A percentile compares a stretch with the other conserved stretches of the same genome.
phyloP scores from a whole-genome alignment of 1,284 basidiomycete genomes.

The Calocybe gambosa region DNA sequence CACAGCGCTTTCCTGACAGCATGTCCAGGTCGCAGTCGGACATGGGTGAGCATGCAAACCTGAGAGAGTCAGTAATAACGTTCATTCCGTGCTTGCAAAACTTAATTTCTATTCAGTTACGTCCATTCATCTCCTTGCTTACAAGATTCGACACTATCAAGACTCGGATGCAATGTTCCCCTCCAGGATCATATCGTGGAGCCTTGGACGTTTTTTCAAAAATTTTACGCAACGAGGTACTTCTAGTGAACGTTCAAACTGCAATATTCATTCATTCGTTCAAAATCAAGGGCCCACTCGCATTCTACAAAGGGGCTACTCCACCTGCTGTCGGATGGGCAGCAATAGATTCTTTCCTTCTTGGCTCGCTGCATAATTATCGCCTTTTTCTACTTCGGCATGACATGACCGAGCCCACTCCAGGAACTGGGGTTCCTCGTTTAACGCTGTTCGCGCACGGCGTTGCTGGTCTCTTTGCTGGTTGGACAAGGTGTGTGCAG shows the following conservation, averaged over 20 bases:
- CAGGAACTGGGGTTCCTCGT: constrained; percentile 37
- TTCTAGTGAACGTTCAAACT: constrained; percentile 5
- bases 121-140: constrained; percentile 8
- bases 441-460: constrained; percentile 57
- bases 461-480: constrained; percentile 68
- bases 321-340: constrained; percentile 77
- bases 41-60: constrained; percentile 45
- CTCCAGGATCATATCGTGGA: constrained; percentile 62
- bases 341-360: constrained; percentile 66
- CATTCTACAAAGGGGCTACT: constrained; percentile 67
- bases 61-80: constrained; percentile 9
- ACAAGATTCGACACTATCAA: constrained; percentile 72
- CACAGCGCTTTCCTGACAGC: constrained; percentile 13
- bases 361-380: constrained; percentile 74
- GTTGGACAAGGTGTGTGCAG: constrained; percentile 56
- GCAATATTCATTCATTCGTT: background rate
- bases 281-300: constrained; percentile 40
- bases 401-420: constrained; percentile 47
- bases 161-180: constrained; percentile 68
- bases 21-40: constrained; percentile 56
- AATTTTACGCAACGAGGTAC: constrained; percentile 61
- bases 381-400: constrained; percentile 53
- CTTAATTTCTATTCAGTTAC: background rate
- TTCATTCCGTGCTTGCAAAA: background rate
- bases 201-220: constrained; percentile 62